phyloP scores from a whole-genome alignment of 1,284 basidiomycete species.

The Cutaneotrichosporon sp. region DNA sequence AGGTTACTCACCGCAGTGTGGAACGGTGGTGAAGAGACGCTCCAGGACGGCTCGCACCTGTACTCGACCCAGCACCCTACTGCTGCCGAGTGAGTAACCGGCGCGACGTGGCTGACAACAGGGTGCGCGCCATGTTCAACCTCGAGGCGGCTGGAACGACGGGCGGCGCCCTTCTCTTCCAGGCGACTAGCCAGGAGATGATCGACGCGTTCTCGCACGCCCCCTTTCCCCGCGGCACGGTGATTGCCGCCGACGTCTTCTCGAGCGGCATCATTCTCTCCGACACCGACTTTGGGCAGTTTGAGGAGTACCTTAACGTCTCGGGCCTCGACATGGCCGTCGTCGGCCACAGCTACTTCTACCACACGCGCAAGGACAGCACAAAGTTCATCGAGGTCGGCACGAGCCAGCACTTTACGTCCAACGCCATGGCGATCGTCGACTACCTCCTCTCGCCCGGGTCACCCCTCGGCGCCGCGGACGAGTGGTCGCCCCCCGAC shows the following conservation, averaged over 20 bases:
- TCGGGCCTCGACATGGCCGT: constrained; percentile 90
- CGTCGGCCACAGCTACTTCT: constrained; percentile 84
- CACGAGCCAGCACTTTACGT: constrained; percentile 77
- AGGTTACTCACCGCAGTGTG: constrained; percentile 67
- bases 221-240: constrained; percentile 84
- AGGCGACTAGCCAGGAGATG: constrained; percentile 93
- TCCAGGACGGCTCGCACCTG: constrained; percentile 94
- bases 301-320: constrained; percentile 85
- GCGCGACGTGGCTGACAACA: constrained; percentile 40
- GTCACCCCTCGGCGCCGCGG: constrained; percentile 41
- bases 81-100: constrained; percentile 63
- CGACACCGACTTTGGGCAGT: constrained; percentile 93
- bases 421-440: constrained; percentile 83
- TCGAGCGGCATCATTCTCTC: constrained; percentile 87
- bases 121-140: constrained; percentile 69
- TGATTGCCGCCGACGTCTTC: constrained; percentile 93
- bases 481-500: constrained; percentile 46
- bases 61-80: constrained; percentile 83
- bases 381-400: constrained; percentile 40
- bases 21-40: constrained; percentile 80
- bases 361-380: constrained; percentile 69
- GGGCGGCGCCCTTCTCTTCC: constrained; percentile 89
- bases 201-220: constrained; percentile 85
- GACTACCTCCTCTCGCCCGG: constrained; percentile 65
- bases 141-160: constrained; percentile 76